A percentile compares a stretch with the other conserved stretches of the same genome.
These are phyloP conservation scores for Paratrypanosoma confusum DNA, from an alignment of 208 protist species.

Conservation along the genomic window DNA sequence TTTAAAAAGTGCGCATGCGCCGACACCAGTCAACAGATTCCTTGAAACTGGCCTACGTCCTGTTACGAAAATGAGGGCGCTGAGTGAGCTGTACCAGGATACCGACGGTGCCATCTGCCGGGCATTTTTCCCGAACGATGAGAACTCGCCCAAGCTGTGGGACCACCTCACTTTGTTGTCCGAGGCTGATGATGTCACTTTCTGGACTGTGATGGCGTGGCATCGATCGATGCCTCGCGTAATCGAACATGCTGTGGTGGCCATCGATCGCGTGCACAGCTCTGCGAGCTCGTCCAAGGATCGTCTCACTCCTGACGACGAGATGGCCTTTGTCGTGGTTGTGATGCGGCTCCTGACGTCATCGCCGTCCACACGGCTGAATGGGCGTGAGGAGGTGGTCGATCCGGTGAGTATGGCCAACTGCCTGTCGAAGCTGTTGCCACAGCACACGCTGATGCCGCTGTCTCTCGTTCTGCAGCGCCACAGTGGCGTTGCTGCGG, in stretches of 20 bases:
- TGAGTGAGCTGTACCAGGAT: conserved; percentile 39
- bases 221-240: conserved; percentile 31
- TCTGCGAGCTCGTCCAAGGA: conserved; percentile 28
- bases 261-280: conserved; percentile 59
- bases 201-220: conserved; percentile 70
- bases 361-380: conserved; percentile 36
- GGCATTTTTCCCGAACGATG: conserved; percentile 50
- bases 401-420: conserved; percentile 22
- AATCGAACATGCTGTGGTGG: conserved; percentile 31
- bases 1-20: too few relatives aligned
- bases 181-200: conserved; percentile 58
- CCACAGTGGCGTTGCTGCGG: conserved; percentile 36
- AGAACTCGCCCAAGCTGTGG: conserved; percentile 61
- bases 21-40: too few relatives aligned
- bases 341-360: conserved; percentile 49
- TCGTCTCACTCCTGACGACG: conserved; percentile 16
- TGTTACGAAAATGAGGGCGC: too few relatives aligned
- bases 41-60: too few relatives aligned
- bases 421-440: conserved; percentile 30
- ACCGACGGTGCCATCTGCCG: conserved; percentile 34
- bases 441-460: conserved; percentile 32
- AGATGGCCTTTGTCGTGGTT: conserved; percentile 27
- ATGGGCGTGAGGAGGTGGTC: conserved; percentile 19
- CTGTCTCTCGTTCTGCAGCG: conserved; percentile 42
- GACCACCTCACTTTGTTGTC: conserved; percentile 31